Conservation (phyloP, 2,329 filamentous ascomycete species). For the Acarospora socialis region DNA sequence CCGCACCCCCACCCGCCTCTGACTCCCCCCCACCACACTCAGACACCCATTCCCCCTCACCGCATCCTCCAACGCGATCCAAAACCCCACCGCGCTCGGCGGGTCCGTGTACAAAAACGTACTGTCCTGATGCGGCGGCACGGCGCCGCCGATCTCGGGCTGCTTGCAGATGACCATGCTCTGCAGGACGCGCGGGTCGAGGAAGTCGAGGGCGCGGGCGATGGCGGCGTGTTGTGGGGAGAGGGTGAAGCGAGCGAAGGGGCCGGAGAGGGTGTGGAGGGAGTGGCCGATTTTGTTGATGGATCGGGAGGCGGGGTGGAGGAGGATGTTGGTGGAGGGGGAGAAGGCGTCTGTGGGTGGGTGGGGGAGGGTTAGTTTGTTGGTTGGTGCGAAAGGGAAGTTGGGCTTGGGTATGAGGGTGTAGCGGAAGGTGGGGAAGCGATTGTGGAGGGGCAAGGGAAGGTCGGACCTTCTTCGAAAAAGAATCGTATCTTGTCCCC, state of each 20-base stretch:
- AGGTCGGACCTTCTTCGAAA: constrained; percentile 89
- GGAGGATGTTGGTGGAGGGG: constrained; percentile 42
- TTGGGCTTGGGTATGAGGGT: constrained; percentile 83
- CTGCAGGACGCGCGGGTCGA: constrained; percentile 66
- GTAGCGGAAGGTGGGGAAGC: constrained; percentile 65
- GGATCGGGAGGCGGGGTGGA: constrained; percentile 65
- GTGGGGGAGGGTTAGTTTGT: too few species aligned
- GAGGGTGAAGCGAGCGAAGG: constrained; percentile 46
- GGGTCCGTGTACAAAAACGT: constrained; percentile 85
- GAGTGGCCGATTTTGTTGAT: constrained; percentile 84
- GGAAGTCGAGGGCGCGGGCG: constrained; percentile 57
- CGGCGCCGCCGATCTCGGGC: constrained; percentile 83
- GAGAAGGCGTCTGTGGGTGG: constrained; percentile 85
- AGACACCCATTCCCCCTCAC: constrained; percentile 77
- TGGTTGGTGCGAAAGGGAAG: constrained; percentile 30
- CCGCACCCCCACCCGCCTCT: constrained; percentile 55
- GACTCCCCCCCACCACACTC: constrained; percentile 71
- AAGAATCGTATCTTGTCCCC: constrained; percentile 93
- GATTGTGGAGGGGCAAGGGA: constrained; percentile 44
- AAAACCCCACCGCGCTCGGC: constrained; percentile 84
- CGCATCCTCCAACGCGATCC: constrained; percentile 93
- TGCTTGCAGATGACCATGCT: constrained; percentile 99
- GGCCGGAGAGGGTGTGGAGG: constrained; percentile 53
- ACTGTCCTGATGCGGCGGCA: constrained; percentile 82
- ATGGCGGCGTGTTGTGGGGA: constrained; percentile 46